These are phyloP conservation scores for Neobulgaria alba DNA, from an alignment of 2,329 filamentous ascomycete genomes.

Conservation along the genomic window DNA sequence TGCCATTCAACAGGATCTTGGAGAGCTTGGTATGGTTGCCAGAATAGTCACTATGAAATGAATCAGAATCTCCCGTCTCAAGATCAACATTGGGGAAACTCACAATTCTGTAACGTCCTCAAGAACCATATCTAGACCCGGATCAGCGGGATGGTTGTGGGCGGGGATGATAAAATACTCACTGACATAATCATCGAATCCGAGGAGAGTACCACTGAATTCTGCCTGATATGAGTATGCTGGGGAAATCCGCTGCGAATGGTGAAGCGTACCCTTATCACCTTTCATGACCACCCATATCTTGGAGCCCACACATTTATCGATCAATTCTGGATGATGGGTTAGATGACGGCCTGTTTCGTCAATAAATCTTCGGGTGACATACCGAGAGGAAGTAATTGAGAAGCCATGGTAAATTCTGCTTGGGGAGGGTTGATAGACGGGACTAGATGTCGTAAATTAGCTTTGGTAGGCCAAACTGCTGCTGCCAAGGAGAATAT, in stretches of 20 bases:
- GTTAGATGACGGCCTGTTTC: too few species aligned
- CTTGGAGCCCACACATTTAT: conserved; percentile 94
- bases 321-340: conserved; percentile 70
- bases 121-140: conserved; percentile 79
- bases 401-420: conserved; percentile 29
- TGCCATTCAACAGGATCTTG: conserved; percentile 94
- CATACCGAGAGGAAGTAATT: conserved; percentile 26
- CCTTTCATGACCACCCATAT: conserved; percentile 99
- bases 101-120: conserved; percentile 97
- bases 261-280: conserved; percentile 69
- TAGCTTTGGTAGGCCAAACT: too few species aligned
- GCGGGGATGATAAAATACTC: conserved; percentile 41
- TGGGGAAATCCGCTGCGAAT: background rate
- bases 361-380: too few species aligned
- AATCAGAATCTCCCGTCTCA: conserved; percentile 4
- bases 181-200: conserved; percentile 99
- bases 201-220: conserved; percentile 87
- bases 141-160: conserved; percentile 3
- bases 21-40: conserved; percentile 81
- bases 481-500: background rate
- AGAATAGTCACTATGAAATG: conserved; percentile 73
- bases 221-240: conserved; percentile 44
- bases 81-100: conserved; percentile 24
- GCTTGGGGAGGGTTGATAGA: too few species aligned
- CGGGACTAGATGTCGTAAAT: too few species aligned